Conservation (phyloP, 129 eudicot species). For the Flaveria sonorensis region DNA sequence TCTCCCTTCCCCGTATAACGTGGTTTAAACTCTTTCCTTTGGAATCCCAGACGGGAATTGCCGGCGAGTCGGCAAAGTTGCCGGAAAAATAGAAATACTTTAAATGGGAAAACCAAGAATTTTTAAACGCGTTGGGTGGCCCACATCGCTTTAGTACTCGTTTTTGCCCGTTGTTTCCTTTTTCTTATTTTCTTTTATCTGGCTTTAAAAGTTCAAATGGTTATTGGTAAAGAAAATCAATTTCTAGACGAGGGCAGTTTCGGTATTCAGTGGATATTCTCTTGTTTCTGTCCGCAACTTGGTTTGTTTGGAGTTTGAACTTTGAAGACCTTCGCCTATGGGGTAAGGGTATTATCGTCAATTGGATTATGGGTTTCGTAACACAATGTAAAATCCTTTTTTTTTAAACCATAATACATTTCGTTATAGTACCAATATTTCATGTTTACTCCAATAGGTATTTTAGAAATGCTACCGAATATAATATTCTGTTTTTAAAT, state of each 20-base stretch:
- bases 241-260: constrained; percentile 18
- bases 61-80: constrained; percentile 8
- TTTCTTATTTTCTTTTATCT: constrained; percentile 1
- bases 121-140: constrained; percentile 37
- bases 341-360: not conserved
- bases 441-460: too few relatives aligned
- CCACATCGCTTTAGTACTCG: constrained; percentile 29
- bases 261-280: constrained; percentile 8
- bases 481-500: too few relatives aligned
- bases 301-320: not conserved
- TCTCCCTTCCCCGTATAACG: too few relatives aligned
- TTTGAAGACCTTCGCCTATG: not conserved
- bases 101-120: constrained; percentile 19
- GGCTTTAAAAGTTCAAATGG: not conserved
- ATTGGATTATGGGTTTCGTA: not conserved
- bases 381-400: not conserved
- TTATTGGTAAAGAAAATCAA: too few relatives aligned
- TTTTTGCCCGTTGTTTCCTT: constrained; percentile 37
- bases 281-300: constrained; percentile 12
- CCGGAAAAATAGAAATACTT: constrained; percentile 22
- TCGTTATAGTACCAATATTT: too few relatives aligned
- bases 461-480: too few relatives aligned
- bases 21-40: not conserved
- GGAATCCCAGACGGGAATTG: not conserved
- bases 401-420: not conserved